Base-by-base conservation (phyloP, 2,329 filamentous ascomycete species). In the Didymellaceae sp. region DNA sequence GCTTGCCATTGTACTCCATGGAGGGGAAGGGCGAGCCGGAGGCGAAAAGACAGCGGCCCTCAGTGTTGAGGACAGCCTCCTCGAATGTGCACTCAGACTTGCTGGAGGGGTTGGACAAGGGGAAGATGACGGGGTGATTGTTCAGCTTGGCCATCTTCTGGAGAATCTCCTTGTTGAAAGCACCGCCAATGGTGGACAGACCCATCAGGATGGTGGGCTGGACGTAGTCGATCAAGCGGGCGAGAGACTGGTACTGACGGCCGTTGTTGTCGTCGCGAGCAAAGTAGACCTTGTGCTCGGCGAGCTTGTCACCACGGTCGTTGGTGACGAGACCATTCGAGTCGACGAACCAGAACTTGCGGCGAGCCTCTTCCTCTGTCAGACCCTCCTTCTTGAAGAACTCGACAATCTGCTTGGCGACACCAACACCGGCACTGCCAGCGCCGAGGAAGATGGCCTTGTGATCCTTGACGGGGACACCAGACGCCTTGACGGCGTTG, bases 61-160 rank as follows among this genome's bases (percentile, higher is more conserved):
- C 89, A 9, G 93, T 97, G 86, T 93, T 86, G 67, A 86, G 84
- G 67, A 97, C 83, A 13, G 94, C 94, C 70, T 94, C 89, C 80
- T 97, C 92, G 67, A 95, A 97, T 13, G 91, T 96, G 79, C 94
- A 97, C 78, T 99, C 94, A 7, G 93, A 95, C 81, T 97, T 97
- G 77, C 88, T 92, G 42, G 92, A 86, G 40, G 94, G 94, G 79
- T 99, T 97, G 76, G 90, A 96, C 33, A 99, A 86, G 45, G 93
- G 93, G 85, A 99, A 97, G 67, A 81, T 76, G 70, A 80, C 75
- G 55, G 94, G 92, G 57, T 85, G 82, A 57, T 91, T 85, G 74
- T 91, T 91, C 47, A 80, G 60, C 59, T 74, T 70, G 31, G 77
- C 78, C 78, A 81, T 80, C 55, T 74, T 75, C 50, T 86, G 84